These are phyloP conservation scores for Aspergillus sp. DNA, from an alignment of 2,329 filamentous ascomycete species.

Conservation along the genomic window DNA sequence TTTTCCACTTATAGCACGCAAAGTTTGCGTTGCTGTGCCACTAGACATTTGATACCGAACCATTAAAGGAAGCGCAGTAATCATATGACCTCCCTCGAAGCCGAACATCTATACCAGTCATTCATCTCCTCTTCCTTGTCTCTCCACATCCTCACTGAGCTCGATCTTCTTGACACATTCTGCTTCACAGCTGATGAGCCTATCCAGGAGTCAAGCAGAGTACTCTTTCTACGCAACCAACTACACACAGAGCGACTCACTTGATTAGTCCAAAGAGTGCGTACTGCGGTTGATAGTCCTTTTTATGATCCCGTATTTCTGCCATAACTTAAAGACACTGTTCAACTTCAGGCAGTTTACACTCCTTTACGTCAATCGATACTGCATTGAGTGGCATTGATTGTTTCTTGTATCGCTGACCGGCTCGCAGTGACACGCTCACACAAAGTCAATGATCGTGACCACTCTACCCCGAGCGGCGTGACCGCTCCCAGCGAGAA, in stretches of 20 bases:
- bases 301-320: background rate
- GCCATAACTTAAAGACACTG: background rate
- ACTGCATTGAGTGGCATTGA: background rate
- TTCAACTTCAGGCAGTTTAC: no score
- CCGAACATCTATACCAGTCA: background rate
- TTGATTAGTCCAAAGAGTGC: background rate
- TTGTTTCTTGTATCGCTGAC: background rate
- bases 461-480: slow-evolving; percentile 82
- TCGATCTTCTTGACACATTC: background rate
- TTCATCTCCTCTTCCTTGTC: background rate
- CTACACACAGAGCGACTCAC: background rate
- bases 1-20: background rate
- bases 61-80: background rate
- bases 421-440: slow-evolving; percentile 83
- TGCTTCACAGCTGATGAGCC: background rate
- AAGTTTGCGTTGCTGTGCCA: background rate
- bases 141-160: background rate
- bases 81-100: background rate
- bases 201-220: background rate
- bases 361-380: background rate
- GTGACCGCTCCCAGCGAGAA: slow-evolving; percentile 70
- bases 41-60: background rate
- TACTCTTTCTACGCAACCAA: background rate
- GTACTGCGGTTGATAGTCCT: background rate
- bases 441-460: slow-evolving; percentile 92